Evolutionary conservation across 139 green algal genomes (phyloP), one percentile per base, ranked within the genome.

Genomic region (Gonium pectorale): DNA sequence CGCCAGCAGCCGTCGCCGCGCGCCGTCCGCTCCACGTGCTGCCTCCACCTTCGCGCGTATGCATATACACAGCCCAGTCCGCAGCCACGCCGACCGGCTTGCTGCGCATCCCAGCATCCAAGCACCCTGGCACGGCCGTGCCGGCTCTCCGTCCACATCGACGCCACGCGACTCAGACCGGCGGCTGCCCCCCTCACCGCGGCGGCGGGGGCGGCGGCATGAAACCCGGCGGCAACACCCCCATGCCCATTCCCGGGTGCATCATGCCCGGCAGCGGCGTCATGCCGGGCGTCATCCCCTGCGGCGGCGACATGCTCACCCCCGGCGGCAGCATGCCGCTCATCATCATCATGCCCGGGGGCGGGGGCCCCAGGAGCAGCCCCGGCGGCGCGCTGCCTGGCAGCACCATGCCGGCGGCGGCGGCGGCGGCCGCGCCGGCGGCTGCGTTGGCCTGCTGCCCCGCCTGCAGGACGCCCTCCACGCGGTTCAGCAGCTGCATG

Each of bases 401-500:
- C 13, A 37, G 72, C 27, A 68, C 35, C 37, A 80, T 22, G 59
- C 13, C 73, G 17, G 24, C 74, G n/a, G 15, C 29, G 38, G 6
- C 54, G 41, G 38, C 56, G 0, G 3, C 54, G 54, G 31, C 38
- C 26, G 15, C 56, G 40, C 3, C 56, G 21, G 21, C 2, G 8
- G 64, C 37, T 29, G 5, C 37, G 13, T n/a, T 31, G 64, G 33
- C 33, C n/a, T 41, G 33, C 49, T 51, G 21, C 31, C 49, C 52
- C 46, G 22, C 21, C 40, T 68, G 38, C 60, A 89, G 43, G 38
- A 80, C 83, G 24, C 73, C 84, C 40, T 89, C 78, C 33, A 91
- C 88, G 5, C 88, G 52, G 33, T 63, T 67, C 46, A 91, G 88
- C 72, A 91, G 80, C 27, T 87, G 59, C 83, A 91, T 89, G 40